phyloP scores from a whole-genome alignment of 805 yeast species.

The Clavispora carvajalis region DNA sequence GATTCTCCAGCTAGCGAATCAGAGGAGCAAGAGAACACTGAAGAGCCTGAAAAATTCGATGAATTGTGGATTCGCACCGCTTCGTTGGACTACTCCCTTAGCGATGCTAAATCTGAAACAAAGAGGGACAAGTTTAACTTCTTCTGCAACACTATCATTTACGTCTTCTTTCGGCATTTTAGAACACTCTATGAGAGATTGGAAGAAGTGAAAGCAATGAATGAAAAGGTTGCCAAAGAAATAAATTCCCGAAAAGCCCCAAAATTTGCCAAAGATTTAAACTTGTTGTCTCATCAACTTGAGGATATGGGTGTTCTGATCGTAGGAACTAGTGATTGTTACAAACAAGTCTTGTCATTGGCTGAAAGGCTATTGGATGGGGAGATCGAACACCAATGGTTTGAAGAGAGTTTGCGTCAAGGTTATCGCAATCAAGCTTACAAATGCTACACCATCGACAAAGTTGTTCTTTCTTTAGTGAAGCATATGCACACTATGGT shows the following conservation, averaged over 20 bases:
- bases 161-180: constrained; percentile 83
- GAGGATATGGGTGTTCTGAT: constrained; percentile 77
- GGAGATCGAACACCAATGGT: constrained; percentile 88
- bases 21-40: constrained; percentile 27
- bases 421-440: constrained; percentile 92
- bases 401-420: constrained; percentile 92
- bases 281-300: constrained; percentile 72
- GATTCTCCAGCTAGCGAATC: constrained; percentile 29
- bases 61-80: constrained; percentile 41
- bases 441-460: constrained; percentile 87
- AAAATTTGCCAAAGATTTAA: constrained; percentile 82
- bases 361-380: constrained; percentile 80
- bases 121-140: constrained; percentile 60
- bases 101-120: constrained; percentile 21
- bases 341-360: constrained; percentile 69
- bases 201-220: constrained; percentile 66
- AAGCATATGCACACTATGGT: constrained; percentile 86
- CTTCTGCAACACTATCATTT: constrained; percentile 84
- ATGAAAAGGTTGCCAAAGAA: constrained; percentile 68
- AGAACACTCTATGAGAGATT: constrained; percentile 78
- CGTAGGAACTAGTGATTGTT: constrained; percentile 57
- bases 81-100: constrained; percentile 23
- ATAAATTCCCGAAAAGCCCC: constrained; percentile 57
- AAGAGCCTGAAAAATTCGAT: constrained; percentile 32
- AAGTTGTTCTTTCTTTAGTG: constrained; percentile 65